Percentiles rank a stretch among this genome's conserved stretches.
Conservation (phyloP, 352 stramenopile species). For the Phytopythium delawarense region DNA sequence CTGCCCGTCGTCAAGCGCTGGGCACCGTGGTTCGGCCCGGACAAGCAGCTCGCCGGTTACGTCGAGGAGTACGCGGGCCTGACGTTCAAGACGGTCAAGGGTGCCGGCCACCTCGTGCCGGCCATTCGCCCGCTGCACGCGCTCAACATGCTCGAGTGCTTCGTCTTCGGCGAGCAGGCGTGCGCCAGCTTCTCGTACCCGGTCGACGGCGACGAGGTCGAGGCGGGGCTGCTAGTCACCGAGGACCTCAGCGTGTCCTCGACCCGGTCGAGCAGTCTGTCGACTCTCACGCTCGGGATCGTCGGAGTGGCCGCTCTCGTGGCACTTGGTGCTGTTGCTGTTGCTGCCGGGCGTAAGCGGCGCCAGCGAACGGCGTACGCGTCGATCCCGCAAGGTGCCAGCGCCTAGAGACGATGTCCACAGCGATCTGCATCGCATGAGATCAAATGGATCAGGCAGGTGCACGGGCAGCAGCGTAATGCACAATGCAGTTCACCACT, state of each 20-base stretch:
- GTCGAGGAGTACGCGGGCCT: slow-evolving; percentile 83
- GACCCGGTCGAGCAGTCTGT: neutral
- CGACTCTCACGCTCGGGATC: neutral
- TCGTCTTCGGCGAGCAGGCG: slow-evolving; percentile 57
- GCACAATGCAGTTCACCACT: neutral
- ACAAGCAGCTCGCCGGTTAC: slow-evolving; percentile 86
- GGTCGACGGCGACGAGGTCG: slow-evolving; percentile 21
- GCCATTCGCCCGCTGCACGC: slow-evolving; percentile 64
- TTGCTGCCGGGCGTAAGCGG: neutral
- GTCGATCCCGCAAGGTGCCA: neutral
- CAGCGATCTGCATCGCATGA: neutral
- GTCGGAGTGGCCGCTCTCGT: neutral
- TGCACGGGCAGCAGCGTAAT: neutral
- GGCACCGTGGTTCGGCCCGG: slow-evolving; percentile 69
- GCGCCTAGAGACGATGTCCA: neutral
- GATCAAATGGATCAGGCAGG: neutral
- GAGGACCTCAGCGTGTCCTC: neutral
- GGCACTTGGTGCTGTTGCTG: neutral
- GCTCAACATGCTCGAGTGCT: slow-evolving; percentile 80
- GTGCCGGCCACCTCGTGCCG: slow-evolving; percentile 89
- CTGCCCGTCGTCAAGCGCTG: slow-evolving; percentile 59
- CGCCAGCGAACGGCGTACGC: neutral
- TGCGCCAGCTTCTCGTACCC: slow-evolving; percentile 57
- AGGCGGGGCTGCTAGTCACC: slow-evolving; percentile 3
- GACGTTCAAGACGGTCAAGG: slow-evolving; percentile 91